These are phyloP conservation scores for Calamus simplicifolius DNA, from an alignment of 176 grass and related monocot species.

Conservation along the genomic window DNA sequence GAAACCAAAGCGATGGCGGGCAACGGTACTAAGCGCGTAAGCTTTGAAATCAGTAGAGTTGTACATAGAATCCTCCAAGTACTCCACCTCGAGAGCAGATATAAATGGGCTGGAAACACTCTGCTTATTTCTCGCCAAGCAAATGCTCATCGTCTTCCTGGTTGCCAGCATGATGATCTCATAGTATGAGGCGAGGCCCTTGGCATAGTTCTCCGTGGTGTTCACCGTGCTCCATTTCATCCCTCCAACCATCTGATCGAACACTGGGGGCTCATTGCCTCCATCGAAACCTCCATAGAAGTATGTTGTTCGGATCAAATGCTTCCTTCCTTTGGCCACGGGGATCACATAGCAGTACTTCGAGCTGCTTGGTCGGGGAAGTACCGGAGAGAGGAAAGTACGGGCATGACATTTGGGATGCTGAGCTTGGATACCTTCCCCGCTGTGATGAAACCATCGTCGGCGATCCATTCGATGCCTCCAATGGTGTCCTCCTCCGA, in stretches of 20 bases:
- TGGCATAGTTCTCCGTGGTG: conserved; percentile 41
- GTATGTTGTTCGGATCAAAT: conserved; percentile 72
- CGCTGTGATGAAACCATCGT: conserved; percentile 34
- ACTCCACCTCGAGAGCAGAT: conserved; percentile 69
- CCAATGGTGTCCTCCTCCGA: conserved; percentile 7
- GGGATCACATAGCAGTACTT: conserved; percentile 81
- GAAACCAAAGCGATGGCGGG: conserved; percentile 67
- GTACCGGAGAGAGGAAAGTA: conserved; percentile 54
- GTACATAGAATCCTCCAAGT: conserved; percentile 53
- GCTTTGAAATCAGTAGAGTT: conserved; percentile 47
- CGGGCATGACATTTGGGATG: conserved; percentile 8
- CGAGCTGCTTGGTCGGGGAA: conserved; percentile 45
- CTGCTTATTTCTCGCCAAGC: conserved; percentile 47
- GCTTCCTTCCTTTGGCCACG: conserved; percentile 21
- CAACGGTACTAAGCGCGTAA: conserved; percentile 56
- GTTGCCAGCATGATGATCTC: conserved; percentile 43
- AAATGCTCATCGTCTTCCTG: conserved; percentile 46
- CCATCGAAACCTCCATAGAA: conserved; percentile 82
- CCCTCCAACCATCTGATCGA: conserved; percentile 71
- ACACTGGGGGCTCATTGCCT: conserved; percentile 40
- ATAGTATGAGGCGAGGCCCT: conserved; percentile 56
- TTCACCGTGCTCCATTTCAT: conserved; percentile 71
- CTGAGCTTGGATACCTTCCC: conserved; percentile 24
- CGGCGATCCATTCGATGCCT: conserved; percentile 45
- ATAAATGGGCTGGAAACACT: conserved; percentile 74